Conservation (phyloP, 106 monocot species). For the Allium sativum region DNA sequence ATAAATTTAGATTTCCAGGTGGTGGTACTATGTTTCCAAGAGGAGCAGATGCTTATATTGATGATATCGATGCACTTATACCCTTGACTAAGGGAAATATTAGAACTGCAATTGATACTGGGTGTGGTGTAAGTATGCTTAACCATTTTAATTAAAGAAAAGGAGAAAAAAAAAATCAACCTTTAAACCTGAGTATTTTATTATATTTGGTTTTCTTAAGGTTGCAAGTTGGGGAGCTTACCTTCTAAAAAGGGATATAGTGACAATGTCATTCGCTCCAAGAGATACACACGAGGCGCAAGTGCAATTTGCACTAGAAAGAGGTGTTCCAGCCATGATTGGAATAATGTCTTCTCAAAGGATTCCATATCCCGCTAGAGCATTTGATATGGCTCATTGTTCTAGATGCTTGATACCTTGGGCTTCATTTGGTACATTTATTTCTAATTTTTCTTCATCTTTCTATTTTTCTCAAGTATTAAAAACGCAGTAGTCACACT, state of each 20-base stretch:
- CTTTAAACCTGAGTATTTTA: not conserved
- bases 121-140: slow-evolving; percentile 31
- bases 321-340: slow-evolving; percentile 46
- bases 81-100: slow-evolving; percentile 30
- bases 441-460: too few relatives aligned
- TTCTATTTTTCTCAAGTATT: too few relatives aligned
- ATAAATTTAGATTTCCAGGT: slow-evolving; percentile 32
- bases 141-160: not conserved
- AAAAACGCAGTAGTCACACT: too few relatives aligned
- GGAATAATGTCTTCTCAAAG: slow-evolving; percentile 31
- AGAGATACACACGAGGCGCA: slow-evolving; percentile 40
- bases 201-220: slow-evolving; percentile 8
- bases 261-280: slow-evolving; percentile 51
- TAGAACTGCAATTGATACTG: slow-evolving; percentile 46
- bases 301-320: slow-evolving; percentile 44
- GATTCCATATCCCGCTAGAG: slow-evolving; percentile 39
- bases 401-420: slow-evolving; percentile 43
- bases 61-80: slow-evolving; percentile 28
- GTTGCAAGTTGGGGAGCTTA: slow-evolving; percentile 49
- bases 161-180: too few relatives aligned
- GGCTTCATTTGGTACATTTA: slow-evolving; percentile 18
- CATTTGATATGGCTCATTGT: slow-evolving; percentile 50
- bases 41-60: slow-evolving; percentile 40
- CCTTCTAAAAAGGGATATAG: slow-evolving; percentile 32
- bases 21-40: slow-evolving; percentile 44